Base-by-base conservation (phyloP, 257 asterid species). In the Petunia secreta region DNA sequence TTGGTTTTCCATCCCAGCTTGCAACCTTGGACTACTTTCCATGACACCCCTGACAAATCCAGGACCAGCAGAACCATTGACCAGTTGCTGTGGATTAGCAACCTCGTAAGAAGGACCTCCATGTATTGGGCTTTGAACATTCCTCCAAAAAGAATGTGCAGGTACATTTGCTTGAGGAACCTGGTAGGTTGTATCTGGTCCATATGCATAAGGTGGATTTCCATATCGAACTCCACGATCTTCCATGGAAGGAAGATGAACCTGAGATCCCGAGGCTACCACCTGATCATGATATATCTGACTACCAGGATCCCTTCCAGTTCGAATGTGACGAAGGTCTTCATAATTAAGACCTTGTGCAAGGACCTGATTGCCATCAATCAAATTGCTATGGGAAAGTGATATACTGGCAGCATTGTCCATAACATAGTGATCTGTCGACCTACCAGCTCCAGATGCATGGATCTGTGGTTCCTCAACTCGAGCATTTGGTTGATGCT, bases 61-160 rank as follows among this genome's bases (percentile, higher is more conserved):
- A 83, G 88, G 85, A 75, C 89, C 80, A 62, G 86, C 82, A 79
- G 94, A 84, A 43, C 95, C 92, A 89, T 88, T 89, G 62, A 85
- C 90, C 46, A 89, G 55, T 85, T 88, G 96, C 77, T 91, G 85
- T 63, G 92, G 83, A 84, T 82, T 85, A 60, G 92, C 75, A 59
- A 89, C 69, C 74, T 93, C 98, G 63, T 84, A 87, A 40, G 92
- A 11, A 43, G 86, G 92, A 76, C 85, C 85, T 79, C 90, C 96
- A 59, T 86, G 96, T 75, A 87, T 34, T 16, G 90, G 93, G 81
- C 82, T 80, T 63, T 89, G 97, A 59, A 87, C 87, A 80, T 94
- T 96, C 89, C 99, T 91, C 98, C 96, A 85, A 52, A 86, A 41
- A 71, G 94, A 53, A 63, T 90, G 94, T 55, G 91, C 59, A 76